phyloP scores from a whole-genome alignment of 768 basidiomycete species.

The Xerocomellus dryophilus region DNA sequence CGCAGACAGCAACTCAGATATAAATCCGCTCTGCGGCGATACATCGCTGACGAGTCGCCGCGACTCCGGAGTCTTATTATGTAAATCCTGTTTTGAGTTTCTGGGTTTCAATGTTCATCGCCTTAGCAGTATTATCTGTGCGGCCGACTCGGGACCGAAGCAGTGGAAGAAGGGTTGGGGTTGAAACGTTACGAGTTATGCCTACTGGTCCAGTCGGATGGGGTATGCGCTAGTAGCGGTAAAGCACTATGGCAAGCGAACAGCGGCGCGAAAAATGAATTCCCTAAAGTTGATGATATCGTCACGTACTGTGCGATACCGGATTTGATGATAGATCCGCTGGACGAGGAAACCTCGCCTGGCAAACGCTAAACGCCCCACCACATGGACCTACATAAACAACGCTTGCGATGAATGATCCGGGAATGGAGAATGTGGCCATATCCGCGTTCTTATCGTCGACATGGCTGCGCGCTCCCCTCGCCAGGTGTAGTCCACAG shows the following conservation, averaged over 20 bases:
- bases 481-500: neutral
- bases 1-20: too few species aligned
- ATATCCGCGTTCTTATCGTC: neutral
- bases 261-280: neutral
- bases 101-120: constrained; percentile 4
- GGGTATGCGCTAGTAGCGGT: neutral
- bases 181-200: neutral
- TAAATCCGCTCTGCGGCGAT: constrained; percentile 9
- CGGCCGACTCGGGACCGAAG: constrained; percentile 8
- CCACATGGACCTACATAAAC: neutral
- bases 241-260: neutral
- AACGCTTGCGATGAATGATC: neutral
- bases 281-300: neutral
- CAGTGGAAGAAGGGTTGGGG: neutral
- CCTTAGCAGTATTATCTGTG: neutral
- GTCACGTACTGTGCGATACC: neutral
- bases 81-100: constrained; percentile 5
- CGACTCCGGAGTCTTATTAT: neutral
- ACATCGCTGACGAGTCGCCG: neutral
- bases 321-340: neutral
- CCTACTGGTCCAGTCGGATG: neutral
- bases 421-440: constrained; percentile 1
- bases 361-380: neutral
- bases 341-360: neutral
- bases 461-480: neutral